These are phyloP conservation scores for Leccinum pellstonianum DNA, from an alignment of 768 basidiomycete genomes.

Conservation along the genomic window DNA sequence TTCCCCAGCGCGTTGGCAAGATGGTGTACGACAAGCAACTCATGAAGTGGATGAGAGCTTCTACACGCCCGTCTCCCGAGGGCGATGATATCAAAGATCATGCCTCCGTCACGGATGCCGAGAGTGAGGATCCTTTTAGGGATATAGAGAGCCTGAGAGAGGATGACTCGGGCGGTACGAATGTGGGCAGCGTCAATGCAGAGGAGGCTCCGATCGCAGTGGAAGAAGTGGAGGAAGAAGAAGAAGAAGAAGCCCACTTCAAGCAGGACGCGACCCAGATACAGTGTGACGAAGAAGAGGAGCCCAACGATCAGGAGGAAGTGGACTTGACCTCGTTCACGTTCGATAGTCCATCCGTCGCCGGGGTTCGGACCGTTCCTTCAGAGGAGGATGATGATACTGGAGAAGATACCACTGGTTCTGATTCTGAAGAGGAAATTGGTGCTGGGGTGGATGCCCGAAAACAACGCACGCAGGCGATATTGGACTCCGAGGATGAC, in stretches of 20 bases:
- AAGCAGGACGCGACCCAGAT: background rate
- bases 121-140: conserved; percentile 86
- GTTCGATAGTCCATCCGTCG: conserved; percentile 60
- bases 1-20: conserved; percentile 78
- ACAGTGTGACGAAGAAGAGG: conserved; percentile 34
- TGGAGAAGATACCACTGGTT: conserved; percentile 44
- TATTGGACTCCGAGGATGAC: conserved; percentile 41
- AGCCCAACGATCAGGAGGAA: conserved; percentile 61
- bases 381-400: conserved; percentile 27
- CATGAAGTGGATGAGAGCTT: conserved; percentile 83
- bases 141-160: conserved; percentile 87
- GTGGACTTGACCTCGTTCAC: conserved; percentile 69
- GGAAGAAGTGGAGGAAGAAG: conserved; percentile 11
- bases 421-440: conserved; percentile 30
- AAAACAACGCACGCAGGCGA: conserved; percentile 7
- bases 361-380: conserved; percentile 51
- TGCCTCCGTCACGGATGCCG: conserved; percentile 37
- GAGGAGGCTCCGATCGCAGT: conserved; percentile 7
- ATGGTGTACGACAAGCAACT: conserved; percentile 84
- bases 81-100: conserved; percentile 33
- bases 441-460: conserved; percentile 10
- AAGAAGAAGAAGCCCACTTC: conserved; percentile 16
- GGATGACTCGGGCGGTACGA: conserved; percentile 43
- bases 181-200: background rate
- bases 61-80: conserved; percentile 35